These are phyloP conservation scores for Trypanosomatidae sp. DNA, from an alignment of 208 protist species.

Conservation along the genomic window DNA sequence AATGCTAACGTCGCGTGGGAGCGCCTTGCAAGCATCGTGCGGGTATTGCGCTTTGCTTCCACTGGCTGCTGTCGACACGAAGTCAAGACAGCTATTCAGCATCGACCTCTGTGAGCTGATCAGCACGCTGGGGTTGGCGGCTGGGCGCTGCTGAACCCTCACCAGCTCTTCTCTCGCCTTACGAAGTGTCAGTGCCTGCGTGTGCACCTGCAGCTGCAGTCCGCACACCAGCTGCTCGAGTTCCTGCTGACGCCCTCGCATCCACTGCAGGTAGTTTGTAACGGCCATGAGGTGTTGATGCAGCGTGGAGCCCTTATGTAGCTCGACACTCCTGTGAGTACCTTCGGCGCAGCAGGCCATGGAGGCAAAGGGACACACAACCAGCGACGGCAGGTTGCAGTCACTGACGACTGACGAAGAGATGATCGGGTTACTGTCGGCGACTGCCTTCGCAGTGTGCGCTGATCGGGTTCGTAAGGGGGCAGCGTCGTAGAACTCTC, in stretches of 20 bases:
- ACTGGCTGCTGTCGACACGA: neutral
- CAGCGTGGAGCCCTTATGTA: constrained; percentile 13
- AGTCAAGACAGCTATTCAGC: neutral
- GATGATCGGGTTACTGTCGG: neutral
- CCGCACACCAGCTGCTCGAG: constrained; percentile 23
- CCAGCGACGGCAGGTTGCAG: constrained; percentile 1
- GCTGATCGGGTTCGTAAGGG: neutral
- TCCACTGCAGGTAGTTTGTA: constrained; percentile 20
- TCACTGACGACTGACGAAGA: neutral
- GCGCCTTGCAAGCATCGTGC: constrained; percentile 2
- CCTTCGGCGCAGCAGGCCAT: constrained; percentile 39
- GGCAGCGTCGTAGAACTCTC: neutral
- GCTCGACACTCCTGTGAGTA: constrained; percentile 32
- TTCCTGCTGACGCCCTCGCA: constrained; percentile 25
- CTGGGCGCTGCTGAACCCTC: neutral
- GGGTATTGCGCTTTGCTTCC: neutral
- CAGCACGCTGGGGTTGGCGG: neutral
- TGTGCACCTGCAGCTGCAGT: constrained; percentile 17
- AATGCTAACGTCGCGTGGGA: constrained; percentile 28
- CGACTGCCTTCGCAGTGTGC: neutral
- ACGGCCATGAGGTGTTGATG: constrained; percentile 37
- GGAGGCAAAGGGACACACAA: constrained; percentile 38
- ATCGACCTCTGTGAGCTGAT: neutral
- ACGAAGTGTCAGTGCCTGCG: constrained; percentile 2
- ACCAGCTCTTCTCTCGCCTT: neutral